Percentiles rank a stretch among this genome's conserved stretches.
Conservation (phyloP, 192 early-diverging fungal genomes). For the Coemansia furcata region DNA sequence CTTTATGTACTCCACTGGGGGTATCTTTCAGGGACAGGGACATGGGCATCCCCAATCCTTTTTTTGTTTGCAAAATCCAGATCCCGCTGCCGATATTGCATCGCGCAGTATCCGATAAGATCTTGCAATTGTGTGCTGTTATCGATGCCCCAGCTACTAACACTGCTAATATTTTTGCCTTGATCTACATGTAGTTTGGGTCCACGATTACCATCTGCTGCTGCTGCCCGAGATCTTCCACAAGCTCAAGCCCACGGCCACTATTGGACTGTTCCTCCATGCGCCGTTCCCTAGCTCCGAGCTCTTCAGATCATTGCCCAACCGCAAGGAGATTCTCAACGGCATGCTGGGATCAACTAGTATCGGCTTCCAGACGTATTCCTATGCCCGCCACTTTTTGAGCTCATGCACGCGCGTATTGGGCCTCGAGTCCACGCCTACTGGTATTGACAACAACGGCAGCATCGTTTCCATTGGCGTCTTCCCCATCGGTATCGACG, state of each 20-base stretch:
- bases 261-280: conserved; percentile 93
- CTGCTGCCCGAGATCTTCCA: conserved; percentile 85
- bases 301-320: conserved; percentile 84
- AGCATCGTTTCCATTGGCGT: conserved; percentile 77
- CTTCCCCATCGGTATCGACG: conserved; percentile 98
- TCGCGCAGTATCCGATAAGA: background rate
- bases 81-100: background rate
- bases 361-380: conserved; percentile 97
- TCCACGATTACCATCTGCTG: conserved; percentile 97
- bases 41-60: background rate
- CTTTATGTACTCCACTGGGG: background rate
- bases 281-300: conserved; percentile 96
- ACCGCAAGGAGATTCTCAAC: conserved; percentile 76
- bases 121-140: background rate
- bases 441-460: conserved; percentile 81
- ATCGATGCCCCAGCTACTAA: background rate
- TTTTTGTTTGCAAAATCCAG: background rate
- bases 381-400: conserved; percentile 91
- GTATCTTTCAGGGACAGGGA: background rate
- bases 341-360: conserved; percentile 92
- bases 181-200: conserved; percentile 56
- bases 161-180: background rate
- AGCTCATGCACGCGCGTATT: conserved; percentile 91
- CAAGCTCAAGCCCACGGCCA: conserved; percentile 69
- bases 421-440: conserved; percentile 87